Evolutionary conservation across 306 rosid species (phyloP), one percentile per base, ranked within the genome.

Genomic region (Citrullus colocynthis): DNA sequence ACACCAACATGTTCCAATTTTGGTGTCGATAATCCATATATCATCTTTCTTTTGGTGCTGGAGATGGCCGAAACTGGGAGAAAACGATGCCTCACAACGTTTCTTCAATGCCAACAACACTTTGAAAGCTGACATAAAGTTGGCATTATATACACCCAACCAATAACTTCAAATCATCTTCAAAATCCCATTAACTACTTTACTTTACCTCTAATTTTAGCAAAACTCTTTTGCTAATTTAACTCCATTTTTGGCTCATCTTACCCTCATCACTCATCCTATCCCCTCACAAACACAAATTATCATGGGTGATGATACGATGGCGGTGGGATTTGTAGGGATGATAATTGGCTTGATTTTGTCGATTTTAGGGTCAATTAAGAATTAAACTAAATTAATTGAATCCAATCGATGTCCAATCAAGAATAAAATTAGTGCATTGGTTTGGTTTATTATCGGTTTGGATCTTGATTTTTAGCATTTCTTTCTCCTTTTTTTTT

Each of bases 81-180:
- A 86, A 86, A 89, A 86, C 79, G 85, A 83, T 85, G 87, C 80
- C 39, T 87, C 80, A 84, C 79, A 82, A 78, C 75, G 82, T 76
- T 41, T 72, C 82, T 82, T 83, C 69, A 44, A 54, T 72, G 73
- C 59, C 77, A 75, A 85, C 82, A 56, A 85, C 82, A 56, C 85
- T 14, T 9, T 76, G 76, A 83, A 69, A 70, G 59, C 9, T 79
- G 85, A 84, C 87, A 77, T 79, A 81, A 83, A 82, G 87, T 62
- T 69, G 63, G 76, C 79, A 48, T 14, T 28, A 48, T 78, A 82
- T 83, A 77, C 39, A 84, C 87, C 82, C 78, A 79, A 72, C 37
- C 66, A 67, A 69, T 52, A 52, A 16, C n/a, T 52, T 52, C 57
- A 52, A 15, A 32, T 32, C 28, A 51, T 5, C 6, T 51, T 51